A percentile compares a stretch with the other conserved stretches of the same genome.
Evolutionary conservation across 805 yeast species (phyloP).

Genomic region (Hanseniaspora vineae): DNA sequence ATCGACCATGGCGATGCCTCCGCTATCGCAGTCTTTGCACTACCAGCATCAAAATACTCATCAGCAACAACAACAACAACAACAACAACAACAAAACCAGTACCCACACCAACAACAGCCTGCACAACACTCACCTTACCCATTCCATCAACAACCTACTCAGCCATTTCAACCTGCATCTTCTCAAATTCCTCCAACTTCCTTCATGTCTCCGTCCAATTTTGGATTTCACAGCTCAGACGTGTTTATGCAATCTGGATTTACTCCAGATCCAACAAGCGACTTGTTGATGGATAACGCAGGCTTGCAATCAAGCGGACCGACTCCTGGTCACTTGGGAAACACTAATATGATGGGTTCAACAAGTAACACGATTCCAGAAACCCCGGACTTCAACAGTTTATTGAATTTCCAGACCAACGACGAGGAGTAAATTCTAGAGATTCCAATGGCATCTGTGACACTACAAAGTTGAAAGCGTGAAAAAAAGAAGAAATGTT

Average conservation of each 20-base stretch:
- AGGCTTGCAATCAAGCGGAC: neutral
- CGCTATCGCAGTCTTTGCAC: slow-evolving; percentile 1
- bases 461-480: too few species aligned
- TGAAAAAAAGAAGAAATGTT: too few species aligned
- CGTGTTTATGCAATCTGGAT: slow-evolving; percentile 2
- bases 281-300: neutral
- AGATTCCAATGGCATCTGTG: too few species aligned
- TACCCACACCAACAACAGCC: neutral
- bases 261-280: neutral
- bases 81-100: slow-evolving; percentile 6
- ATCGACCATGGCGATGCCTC: slow-evolving; percentile 1
- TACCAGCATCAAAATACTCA: slow-evolving; percentile 1
- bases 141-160: slow-evolving; percentile 4
- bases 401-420: neutral
- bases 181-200: neutral
- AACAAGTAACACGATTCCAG: neutral
- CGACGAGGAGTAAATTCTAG: neutral
- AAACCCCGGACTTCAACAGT: neutral
- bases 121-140: slow-evolving; percentile 1
- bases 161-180: neutral
- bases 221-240: slow-evolving; percentile 2
- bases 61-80: slow-evolving; percentile 10
- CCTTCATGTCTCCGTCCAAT: slow-evolving; percentile 1
- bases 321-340: neutral
- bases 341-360: neutral